phyloP scores from a whole-genome alignment of 768 basidiomycete genomes.

The Gloeopeniophorella convolvens region DNA sequence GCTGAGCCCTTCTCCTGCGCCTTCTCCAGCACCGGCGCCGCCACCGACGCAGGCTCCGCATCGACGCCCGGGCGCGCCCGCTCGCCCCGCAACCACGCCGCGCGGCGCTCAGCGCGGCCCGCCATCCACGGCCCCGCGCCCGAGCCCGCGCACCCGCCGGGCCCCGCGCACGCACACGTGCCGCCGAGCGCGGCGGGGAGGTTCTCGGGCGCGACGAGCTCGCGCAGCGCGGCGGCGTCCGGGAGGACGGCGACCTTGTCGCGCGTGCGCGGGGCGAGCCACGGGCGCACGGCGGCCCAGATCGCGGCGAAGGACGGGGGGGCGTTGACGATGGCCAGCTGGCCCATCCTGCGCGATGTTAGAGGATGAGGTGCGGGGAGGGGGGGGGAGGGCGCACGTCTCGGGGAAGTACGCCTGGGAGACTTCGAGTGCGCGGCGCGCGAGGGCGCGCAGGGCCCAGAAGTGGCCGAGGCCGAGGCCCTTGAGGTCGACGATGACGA shows the following conservation, averaged over 20 bases:
- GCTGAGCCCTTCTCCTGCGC: background rate
- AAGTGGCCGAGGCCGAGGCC: conserved; percentile 64
- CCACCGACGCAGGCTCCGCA: background rate
- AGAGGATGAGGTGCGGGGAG: background rate
- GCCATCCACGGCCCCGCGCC: conserved; percentile 70
- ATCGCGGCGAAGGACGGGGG: conserved; percentile 68
- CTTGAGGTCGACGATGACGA: conserved; percentile 66
- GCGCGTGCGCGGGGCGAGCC: conserved; percentile 67
- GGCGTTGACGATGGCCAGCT: conserved; percentile 64
- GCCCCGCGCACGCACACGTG: conserved; percentile 49
- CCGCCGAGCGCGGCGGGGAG: conserved; percentile 60
- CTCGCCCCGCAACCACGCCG: conserved; percentile 28
- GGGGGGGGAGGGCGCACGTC: conserved; percentile 40
- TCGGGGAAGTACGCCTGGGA: conserved; percentile 79
- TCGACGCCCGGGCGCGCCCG: background rate
- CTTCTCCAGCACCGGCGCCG: background rate
- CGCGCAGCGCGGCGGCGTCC: conserved; percentile 49
- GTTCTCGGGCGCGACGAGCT: conserved; percentile 55
- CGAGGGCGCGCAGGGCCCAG: conserved; percentile 70
- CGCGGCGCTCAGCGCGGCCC: conserved; percentile 31
- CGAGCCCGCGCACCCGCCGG: conserved; percentile 54
- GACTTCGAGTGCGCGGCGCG: conserved; percentile 57
- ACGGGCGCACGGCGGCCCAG: conserved; percentile 62
- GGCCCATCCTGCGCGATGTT: conserved; percentile 52
- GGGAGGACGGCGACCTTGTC: conserved; percentile 57